Evolutionary conservation across 2,329 filamentous ascomycete genomes (phyloP).

Genomic region (Coniella lustricola): DNA sequence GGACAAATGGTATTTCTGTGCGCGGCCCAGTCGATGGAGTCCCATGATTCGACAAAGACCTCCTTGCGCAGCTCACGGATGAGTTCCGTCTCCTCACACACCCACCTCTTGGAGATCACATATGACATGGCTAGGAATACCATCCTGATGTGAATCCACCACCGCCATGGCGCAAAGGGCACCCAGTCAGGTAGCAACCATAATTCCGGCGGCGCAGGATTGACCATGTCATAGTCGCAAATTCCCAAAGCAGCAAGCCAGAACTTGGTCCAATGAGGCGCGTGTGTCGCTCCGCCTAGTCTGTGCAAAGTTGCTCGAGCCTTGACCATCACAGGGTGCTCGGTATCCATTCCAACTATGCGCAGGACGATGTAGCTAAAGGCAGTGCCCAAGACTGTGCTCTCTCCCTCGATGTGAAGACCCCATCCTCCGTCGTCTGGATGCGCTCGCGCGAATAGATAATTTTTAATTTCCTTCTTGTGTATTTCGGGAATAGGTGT

Average conservation of each 20-base stretch:
- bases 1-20: slow-evolving; percentile 78
- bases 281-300: slow-evolving; percentile 75
- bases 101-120: slow-evolving; percentile 78
- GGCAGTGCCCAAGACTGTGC: slow-evolving; percentile 80
- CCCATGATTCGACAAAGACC: slow-evolving; percentile 72
- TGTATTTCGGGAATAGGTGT: slow-evolving; percentile 76
- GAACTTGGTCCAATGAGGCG: slow-evolving; percentile 95
- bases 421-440: slow-evolving; percentile 95
- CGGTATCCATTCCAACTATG: slow-evolving; percentile 73
- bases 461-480: slow-evolving; percentile 84
- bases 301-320: slow-evolving; percentile 76
- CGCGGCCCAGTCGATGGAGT: slow-evolving; percentile 66
- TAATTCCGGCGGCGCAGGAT: slow-evolving; percentile 85
- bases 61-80: slow-evolving; percentile 70
- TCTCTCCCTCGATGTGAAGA: slow-evolving; percentile 88
- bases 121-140: slow-evolving; percentile 94
- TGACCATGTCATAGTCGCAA: slow-evolving; percentile 84
- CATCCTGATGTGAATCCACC: slow-evolving; percentile 98
- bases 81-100: slow-evolving; percentile 66
- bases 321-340: slow-evolving; percentile 79
- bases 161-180: slow-evolving; percentile 83
- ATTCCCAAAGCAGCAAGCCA: slow-evolving; percentile 84
- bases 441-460: slow-evolving; percentile 78
- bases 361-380: slow-evolving; percentile 83
- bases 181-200: slow-evolving; percentile 92